Evolutionary conservation across 331 rosid genomes (phyloP), one percentile per base, ranked within the genome.

Genomic region (Acacia pycnantha): DNA sequence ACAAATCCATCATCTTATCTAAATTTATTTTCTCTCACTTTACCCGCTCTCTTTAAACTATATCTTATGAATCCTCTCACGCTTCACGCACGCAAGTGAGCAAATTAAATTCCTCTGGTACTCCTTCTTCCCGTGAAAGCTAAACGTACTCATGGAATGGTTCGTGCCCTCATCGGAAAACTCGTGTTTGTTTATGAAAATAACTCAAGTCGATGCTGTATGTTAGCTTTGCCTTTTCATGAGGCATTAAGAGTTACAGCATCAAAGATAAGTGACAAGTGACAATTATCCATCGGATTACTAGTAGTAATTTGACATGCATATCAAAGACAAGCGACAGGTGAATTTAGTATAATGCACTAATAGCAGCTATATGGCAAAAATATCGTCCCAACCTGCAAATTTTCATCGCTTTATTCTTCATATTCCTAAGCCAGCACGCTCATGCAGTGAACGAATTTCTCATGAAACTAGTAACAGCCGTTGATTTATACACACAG

Each of bases 371-470:
- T 40, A 70, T 21, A 65, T 77, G 77, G 54, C 81, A 54, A 40
- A 51, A 66, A 54, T 59, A 33, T 40, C 41, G 71, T 77, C 82
- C 78, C 78, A 73, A 77, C 69, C 71, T 80, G 76, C 59, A 77
- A 77, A 67, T 77, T 73, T 15, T 74, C 79, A 83, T 54, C 62
- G 77, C 75, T 71, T 70, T 62, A 31, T 22, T 65, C 62, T 56
- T 56, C 11, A 8, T n/a, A 56, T 8, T n/a, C 29, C 15, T 10
- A 58, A 58, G 31, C 86, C 33, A 77, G 48, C 64, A 71, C 62
- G 47, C 69, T 24, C 69, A 64, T 29, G 70, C 74, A 72, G 59
- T 70, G 75, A 77, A 64, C 11, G 70, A 41, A 31, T 64, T 12
- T 13, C 68, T 61, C 68, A 61, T 26, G 2, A 62, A 62, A 50